Percentiles rank a stretch among this genome's conserved stretches.
Evolutionary conservation across 768 basidiomycete species (phyloP).

Genomic region (Mrakia blollopis): DNA sequence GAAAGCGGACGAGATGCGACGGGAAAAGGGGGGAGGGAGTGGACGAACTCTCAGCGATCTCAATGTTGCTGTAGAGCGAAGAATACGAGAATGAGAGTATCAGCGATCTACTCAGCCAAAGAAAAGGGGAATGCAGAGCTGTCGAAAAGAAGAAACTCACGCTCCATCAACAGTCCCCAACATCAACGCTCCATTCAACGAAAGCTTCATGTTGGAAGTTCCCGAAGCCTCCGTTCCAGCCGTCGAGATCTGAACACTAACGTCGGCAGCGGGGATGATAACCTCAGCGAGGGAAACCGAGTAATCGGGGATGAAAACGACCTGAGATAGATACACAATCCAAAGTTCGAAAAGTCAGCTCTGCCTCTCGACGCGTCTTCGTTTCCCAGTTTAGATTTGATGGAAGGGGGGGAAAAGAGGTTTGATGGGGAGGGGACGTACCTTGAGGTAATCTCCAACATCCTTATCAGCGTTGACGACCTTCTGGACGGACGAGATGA

Average conservation of each 20-base stretch:
- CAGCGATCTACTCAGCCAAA: neutral
- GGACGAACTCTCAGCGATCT: conserved; percentile 62
- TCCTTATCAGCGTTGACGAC: conserved; percentile 78
- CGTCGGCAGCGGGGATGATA: conserved; percentile 82
- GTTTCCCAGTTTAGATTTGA: neutral
- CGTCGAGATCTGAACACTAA: conserved; percentile 94
- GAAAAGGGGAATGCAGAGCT: neutral
- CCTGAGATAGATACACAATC: neutral
- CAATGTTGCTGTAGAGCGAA: conserved; percentile 48
- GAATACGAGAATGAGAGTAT: neutral
- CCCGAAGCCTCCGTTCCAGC: conserved; percentile 74
- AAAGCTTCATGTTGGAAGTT: conserved; percentile 55
- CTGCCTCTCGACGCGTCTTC: neutral
- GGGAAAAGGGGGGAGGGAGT: too few species aligned
- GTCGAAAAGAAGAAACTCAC: conserved; percentile 36
- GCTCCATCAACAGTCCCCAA: conserved; percentile 56
- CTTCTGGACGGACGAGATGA: conserved; percentile 84
- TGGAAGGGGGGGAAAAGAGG: too few species aligned
- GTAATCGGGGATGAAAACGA: conserved; percentile 97
- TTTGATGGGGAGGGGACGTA: neutral
- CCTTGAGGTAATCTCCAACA: conserved; percentile 68
- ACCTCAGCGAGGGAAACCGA: conserved; percentile 73
- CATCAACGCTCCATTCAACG: conserved; percentile 81
- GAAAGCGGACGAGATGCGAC: too few species aligned
- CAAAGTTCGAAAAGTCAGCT: neutral